Conservation (phyloP, 495 filamentous ascomycete species). For the Friedmanniomyces endolithicus region DNA sequence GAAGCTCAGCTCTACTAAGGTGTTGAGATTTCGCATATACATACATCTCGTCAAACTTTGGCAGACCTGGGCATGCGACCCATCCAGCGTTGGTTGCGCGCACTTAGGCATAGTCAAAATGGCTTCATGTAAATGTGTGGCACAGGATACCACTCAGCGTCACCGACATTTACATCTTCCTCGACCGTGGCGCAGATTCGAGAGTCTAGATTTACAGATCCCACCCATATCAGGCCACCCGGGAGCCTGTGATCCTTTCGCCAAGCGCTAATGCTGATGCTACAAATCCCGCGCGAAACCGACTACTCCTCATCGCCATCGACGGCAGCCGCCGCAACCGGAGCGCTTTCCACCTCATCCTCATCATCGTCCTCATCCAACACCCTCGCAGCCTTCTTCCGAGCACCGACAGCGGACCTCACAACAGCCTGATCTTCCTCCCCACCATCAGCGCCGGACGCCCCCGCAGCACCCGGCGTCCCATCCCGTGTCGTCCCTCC, state of each 20-base stretch:
- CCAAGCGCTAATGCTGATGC: not conserved
- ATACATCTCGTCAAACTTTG: too few species aligned
- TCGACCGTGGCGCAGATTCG: not conserved
- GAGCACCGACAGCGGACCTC: not conserved
- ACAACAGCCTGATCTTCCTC: conserved; percentile 20
- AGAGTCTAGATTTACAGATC: not conserved
- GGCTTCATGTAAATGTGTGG: too few species aligned
- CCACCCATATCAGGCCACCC: not conserved
- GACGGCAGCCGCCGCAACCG: not conserved
- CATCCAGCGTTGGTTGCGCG: too few species aligned
- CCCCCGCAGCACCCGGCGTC: conserved; percentile 5
- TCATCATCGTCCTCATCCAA: conserved; percentile 32
- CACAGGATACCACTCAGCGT: not conserved
- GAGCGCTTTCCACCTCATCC: conserved; percentile 16
- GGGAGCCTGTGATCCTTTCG: too few species aligned
- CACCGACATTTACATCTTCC: not conserved
- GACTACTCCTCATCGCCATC: not conserved
- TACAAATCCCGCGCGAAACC: not conserved
- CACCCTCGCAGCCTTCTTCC: conserved; percentile 26
- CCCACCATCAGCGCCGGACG: conserved; percentile 10
- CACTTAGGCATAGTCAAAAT: too few species aligned
- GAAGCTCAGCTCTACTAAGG: too few species aligned
- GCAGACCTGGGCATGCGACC: too few species aligned
- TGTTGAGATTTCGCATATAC: too few species aligned
- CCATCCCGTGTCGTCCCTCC: conserved; percentile 2